These are phyloP conservation scores for Phaffia tasmanica DNA, from an alignment of 768 basidiomycete species.

Conservation along the genomic window DNA sequence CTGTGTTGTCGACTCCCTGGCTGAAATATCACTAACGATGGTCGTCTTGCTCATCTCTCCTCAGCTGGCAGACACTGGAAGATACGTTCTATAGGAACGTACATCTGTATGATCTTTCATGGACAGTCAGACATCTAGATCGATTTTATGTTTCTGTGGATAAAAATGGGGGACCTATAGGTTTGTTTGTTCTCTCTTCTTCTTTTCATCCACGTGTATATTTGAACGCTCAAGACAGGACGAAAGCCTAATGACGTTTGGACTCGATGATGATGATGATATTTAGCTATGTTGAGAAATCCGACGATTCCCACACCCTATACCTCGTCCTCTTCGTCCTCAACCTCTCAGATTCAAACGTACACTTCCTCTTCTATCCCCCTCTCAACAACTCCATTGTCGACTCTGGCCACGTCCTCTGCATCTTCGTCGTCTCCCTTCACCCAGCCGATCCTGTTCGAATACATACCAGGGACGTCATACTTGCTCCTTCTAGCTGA, in stretches of 20 bases:
- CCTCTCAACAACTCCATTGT: constrained; percentile 37
- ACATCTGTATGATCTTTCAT: constrained; percentile 15
- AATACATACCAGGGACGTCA: constrained; percentile 3
- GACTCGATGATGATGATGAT: background rate
- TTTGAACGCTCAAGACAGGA: background rate
- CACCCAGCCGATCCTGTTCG: constrained; percentile 6
- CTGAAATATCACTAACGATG: too few species aligned
- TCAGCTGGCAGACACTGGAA: constrained; percentile 22
- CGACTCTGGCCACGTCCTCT: constrained; percentile 42
- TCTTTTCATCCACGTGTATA: background rate
- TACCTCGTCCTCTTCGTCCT: constrained; percentile 12
- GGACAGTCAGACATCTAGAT: constrained; percentile 9
- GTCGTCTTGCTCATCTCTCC: too few species aligned
- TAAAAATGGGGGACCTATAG: constrained; percentile 11
- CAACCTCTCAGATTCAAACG: constrained; percentile 53
- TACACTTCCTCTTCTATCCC: constrained; percentile 74
- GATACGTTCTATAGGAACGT: constrained; percentile 21
- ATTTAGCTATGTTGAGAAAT: constrained; percentile 20
- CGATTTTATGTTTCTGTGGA: constrained; percentile 8
- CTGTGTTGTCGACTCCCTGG: too few species aligned
- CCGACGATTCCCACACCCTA: constrained; percentile 15
- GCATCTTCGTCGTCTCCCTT: constrained; percentile 6
- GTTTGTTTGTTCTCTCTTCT: background rate
- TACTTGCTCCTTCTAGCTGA: constrained; percentile 73
- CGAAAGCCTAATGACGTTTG: background rate